A percentile compares a stretch with the other conserved stretches of the same genome.
Evolutionary conservation across 371 early-diverging fungal genomes (phyloP).

Genomic region (Mucor velutinosus): DNA sequence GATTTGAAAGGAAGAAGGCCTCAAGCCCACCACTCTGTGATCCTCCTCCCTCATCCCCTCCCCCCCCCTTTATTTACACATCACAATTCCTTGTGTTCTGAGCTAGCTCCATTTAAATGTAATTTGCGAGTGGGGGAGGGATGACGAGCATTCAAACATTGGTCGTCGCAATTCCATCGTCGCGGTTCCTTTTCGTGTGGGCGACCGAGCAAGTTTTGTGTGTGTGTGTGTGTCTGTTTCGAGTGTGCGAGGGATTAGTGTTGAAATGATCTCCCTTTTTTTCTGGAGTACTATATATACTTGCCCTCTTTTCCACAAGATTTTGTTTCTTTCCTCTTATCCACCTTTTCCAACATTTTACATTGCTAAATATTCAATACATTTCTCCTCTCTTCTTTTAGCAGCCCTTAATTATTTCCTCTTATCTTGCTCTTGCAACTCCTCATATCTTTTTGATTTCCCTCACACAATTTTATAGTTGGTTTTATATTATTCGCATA

Average conservation of each 20-base stretch:
- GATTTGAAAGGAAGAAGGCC: background rate
- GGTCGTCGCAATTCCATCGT: background rate
- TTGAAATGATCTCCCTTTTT: constrained; percentile 4
- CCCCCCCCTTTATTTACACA: constrained; percentile 2
- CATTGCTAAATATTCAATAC: background rate
- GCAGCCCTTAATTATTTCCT: background rate
- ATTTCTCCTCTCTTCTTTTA: background rate
- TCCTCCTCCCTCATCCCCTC: background rate
- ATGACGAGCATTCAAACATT: background rate
- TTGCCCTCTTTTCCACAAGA: background rate
- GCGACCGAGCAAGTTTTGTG: background rate
- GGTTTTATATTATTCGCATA: constrained; percentile 1
- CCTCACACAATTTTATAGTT: background rate
- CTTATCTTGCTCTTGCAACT: background rate
- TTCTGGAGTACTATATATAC: background rate
- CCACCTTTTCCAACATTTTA: constrained; percentile 1
- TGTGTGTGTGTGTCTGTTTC: background rate
- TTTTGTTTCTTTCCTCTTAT: constrained; percentile 4
- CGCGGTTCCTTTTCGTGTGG: background rate
- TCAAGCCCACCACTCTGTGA: too few species aligned
- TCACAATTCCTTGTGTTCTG: constrained; percentile 1
- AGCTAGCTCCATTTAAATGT: constrained; percentile 1
- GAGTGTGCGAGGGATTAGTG: background rate
- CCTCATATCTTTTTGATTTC: background rate
- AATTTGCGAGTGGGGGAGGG: background rate